Conservation (phyloP, 139 green algal species). For the Tetradesmus obliquus region DNA sequence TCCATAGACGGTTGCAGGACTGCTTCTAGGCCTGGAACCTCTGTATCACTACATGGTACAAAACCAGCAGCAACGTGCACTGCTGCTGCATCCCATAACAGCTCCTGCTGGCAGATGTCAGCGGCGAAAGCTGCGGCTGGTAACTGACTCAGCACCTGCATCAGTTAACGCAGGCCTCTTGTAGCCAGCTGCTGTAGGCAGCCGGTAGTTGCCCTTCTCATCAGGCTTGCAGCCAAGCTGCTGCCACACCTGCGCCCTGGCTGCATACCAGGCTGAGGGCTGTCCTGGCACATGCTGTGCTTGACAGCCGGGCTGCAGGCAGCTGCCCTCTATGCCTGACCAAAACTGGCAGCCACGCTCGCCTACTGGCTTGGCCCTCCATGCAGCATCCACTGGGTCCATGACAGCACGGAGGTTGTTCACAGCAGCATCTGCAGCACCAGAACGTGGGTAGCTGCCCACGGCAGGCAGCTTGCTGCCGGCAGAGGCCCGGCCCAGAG, state of each 20-base stretch:
- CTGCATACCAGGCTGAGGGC: conserved; percentile 2
- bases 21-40: not conserved
- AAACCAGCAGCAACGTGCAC: not conserved
- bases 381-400: not conserved
- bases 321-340: conserved; percentile 24
- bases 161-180: not conserved
- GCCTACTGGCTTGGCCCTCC: not conserved
- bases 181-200: not conserved
- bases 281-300: not conserved
- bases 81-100: not conserved
- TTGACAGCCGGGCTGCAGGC: not conserved
- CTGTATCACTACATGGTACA: not conserved
- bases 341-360: conserved; percentile 11
- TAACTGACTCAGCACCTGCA: not conserved
- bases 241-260: not conserved
- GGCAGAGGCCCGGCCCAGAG: no score
- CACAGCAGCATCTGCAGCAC: no score
- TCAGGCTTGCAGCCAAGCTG: not conserved
- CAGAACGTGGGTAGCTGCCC: no score
- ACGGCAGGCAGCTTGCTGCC: no score
- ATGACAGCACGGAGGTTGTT: no score
- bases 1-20: not conserved
- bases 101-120: not conserved
- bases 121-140: not conserved
- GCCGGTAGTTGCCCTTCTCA: not conserved